Evolutionary conservation across 177 flowering plant genomes (phyloP).

Genomic region (Vitis hybrid): DNA sequence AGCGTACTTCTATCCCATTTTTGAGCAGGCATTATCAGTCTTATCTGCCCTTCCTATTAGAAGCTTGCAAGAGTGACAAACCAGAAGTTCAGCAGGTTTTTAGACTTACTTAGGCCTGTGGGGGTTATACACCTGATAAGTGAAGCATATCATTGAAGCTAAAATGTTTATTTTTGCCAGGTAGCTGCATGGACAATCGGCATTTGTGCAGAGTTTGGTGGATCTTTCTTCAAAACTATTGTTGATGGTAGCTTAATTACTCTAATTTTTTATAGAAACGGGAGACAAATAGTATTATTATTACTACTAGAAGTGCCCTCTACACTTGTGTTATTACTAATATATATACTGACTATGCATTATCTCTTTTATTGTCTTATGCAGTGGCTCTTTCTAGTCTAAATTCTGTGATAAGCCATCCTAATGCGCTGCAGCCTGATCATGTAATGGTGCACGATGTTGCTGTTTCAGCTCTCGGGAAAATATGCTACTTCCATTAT

Average conservation of each 20-base stretch:
- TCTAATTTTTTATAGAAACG: no score
- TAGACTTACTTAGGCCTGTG: background rate
- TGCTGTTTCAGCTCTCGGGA: slow-evolving; percentile 93
- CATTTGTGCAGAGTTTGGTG: slow-evolving; percentile 80
- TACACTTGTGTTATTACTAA: no score
- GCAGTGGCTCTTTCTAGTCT: slow-evolving; percentile 87
- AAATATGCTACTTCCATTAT: slow-evolving; percentile 81
- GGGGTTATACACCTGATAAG: no score
- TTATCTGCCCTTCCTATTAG: slow-evolving; percentile 72
- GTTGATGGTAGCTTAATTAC: slow-evolving; percentile 52
- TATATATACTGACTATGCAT: no score
- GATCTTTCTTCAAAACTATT: slow-evolving; percentile 62
- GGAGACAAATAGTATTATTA: no score
- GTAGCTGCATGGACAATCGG: slow-evolving; percentile 88
- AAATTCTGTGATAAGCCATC: slow-evolving; percentile 68
- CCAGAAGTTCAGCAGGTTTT: slow-evolving; percentile 82
- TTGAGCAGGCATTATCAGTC: slow-evolving; percentile 64
- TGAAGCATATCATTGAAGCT: background rate
- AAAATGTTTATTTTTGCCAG: slow-evolving; percentile 30
- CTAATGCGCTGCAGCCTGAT: slow-evolving; percentile 66
- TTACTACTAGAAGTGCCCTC: no score
- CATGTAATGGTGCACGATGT: slow-evolving; percentile 88
- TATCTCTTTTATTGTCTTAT: slow-evolving; percentile 1
- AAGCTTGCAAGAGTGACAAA: slow-evolving; percentile 78
- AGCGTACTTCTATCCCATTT: background rate